These are phyloP conservation scores for rapeseed (Brassica napus) DNA, from an alignment of 345 rosid genomes.

Conservation along the genomic window DNA sequence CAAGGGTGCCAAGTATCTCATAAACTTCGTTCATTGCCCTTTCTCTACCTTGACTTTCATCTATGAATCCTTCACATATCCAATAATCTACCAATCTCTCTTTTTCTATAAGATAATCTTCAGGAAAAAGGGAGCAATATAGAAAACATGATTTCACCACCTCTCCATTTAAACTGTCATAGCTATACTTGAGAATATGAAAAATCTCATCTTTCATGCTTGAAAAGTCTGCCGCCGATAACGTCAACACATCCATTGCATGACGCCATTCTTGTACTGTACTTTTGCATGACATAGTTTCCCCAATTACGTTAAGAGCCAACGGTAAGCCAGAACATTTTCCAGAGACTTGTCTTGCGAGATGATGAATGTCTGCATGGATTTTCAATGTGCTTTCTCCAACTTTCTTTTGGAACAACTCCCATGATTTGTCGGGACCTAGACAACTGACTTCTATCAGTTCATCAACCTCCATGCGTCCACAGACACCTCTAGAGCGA, in stretches of 20 bases:
- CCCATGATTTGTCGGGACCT: background rate
- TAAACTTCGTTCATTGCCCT: background rate
- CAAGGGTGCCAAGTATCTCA: conserved; percentile 8
- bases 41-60: conserved; percentile 5
- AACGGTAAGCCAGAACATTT: background rate
- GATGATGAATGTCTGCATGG: background rate
- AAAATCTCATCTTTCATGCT: background rate
- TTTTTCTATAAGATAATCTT: background rate
- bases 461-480: background rate
- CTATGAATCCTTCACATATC: conserved; percentile 5
- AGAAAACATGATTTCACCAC: background rate
- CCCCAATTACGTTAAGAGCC: background rate
- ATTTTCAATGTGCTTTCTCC: background rate
- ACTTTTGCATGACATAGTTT: background rate
- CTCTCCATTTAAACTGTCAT: background rate
- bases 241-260: background rate
- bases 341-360: background rate
- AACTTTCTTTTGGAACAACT: background rate
- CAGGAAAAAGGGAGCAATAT: background rate
- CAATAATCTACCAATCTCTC: background rate
- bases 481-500: background rate
- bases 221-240: background rate
- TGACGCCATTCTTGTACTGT: background rate
- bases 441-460: background rate
- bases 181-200: background rate